Conservation (phyloP, 2,329 filamentous ascomycete species). For the Leptosphaerulina australis region DNA sequence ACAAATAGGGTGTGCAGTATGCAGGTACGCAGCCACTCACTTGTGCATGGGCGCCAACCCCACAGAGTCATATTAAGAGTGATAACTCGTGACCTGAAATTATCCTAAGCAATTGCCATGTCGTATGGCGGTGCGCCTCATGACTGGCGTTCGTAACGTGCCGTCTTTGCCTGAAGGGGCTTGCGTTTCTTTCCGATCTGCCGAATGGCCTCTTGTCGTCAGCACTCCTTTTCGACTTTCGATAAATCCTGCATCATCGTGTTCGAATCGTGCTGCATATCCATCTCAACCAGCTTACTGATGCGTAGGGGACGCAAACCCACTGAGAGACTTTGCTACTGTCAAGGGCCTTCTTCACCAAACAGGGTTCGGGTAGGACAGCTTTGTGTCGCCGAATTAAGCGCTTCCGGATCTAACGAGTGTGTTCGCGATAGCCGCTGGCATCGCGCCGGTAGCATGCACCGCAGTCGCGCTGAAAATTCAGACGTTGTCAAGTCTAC, state of each 20-base stretch:
- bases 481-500: not conserved
- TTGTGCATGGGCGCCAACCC: not conserved
- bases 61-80: not conserved
- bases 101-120: constrained; percentile 11
- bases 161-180: constrained; percentile 5
- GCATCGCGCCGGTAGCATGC: constrained; percentile 1
- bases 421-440: not conserved
- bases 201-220: not conserved
- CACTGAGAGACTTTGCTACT: not conserved
- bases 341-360: not conserved
- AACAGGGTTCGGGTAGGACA: not conserved
- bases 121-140: constrained; percentile 1
- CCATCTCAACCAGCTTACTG: constrained; percentile 1
- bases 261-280: constrained; percentile 3
- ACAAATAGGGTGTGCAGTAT: not conserved
- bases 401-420: not conserved
- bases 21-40: constrained; percentile 15
- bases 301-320: too few species aligned
- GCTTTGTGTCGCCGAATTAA: not conserved
- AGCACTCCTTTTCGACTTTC: constrained; percentile 4
- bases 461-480: not conserved
- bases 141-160: constrained; percentile 11
- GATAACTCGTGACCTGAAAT: constrained; percentile 1
- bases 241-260: constrained; percentile 6
- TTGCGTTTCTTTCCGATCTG: not conserved